These are phyloP conservation scores for Trifolium repens DNA, from an alignment of 306 rosid genomes.

Conservation along the genomic window DNA sequence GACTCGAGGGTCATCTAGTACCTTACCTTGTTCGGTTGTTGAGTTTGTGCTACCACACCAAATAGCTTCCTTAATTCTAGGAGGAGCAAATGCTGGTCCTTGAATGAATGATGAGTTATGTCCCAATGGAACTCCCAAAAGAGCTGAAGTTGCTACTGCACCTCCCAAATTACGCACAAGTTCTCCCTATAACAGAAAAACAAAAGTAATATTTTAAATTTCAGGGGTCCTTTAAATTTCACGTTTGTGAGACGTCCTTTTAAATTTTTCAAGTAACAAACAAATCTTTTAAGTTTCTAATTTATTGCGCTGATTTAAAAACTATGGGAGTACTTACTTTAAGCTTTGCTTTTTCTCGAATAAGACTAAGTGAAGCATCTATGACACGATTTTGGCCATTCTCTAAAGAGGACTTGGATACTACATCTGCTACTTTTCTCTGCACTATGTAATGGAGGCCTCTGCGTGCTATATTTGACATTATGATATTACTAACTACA, in stretches of 20 bases:
- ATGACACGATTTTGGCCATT: constrained; percentile 85
- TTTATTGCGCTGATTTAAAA: too few species aligned
- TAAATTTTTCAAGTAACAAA: too few species aligned
- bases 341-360: constrained; percentile 92
- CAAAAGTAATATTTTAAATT: constrained; percentile 10
- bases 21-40: constrained; percentile 85
- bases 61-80: constrained; percentile 92
- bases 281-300: too few species aligned
- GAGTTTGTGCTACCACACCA: constrained; percentile 98
- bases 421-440: constrained; percentile 60
- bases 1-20: constrained; percentile 66
- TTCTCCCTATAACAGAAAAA: constrained; percentile 56
- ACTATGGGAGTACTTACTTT: constrained; percentile 53
- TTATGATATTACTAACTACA: constrained; percentile 14
- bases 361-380: constrained; percentile 94
- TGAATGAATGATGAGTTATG: constrained; percentile 97
- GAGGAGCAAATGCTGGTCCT: constrained; percentile 99
- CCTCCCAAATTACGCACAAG: constrained; percentile 95
- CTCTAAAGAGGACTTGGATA: constrained; percentile 49
- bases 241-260: too few species aligned
- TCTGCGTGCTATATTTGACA: constrained; percentile 56
- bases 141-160: constrained; percentile 69
- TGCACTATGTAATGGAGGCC: constrained; percentile 64
- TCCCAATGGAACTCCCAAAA: constrained; percentile 95
- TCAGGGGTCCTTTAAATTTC: not conserved